Percentiles rank a stretch among this genome's conserved stretches.
Conservation (phyloP, 805 yeast species). For the Candida krabiensis region DNA sequence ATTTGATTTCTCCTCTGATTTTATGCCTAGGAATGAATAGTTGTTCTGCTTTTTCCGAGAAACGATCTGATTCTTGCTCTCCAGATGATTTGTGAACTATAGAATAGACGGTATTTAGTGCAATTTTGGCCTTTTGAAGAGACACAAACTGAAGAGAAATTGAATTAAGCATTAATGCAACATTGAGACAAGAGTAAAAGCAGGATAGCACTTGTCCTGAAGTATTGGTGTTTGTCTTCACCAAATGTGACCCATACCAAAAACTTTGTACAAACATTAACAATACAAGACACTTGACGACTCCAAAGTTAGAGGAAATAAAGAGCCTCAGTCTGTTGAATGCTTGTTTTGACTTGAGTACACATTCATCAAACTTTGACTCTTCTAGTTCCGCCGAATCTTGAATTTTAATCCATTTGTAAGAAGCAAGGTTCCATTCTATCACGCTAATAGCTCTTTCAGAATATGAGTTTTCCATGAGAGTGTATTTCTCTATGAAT, state of each 20-base stretch:
- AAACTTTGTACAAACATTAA: slow-evolving; percentile 88
- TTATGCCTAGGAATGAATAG: slow-evolving; percentile 24
- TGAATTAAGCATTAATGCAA: slow-evolving; percentile 61
- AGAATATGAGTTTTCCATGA: slow-evolving; percentile 55
- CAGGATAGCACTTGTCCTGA: slow-evolving; percentile 76
- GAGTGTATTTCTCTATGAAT: slow-evolving; percentile 48
- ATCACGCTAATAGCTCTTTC: slow-evolving; percentile 58
- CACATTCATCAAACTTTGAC: slow-evolving; percentile 36
- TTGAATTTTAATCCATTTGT: slow-evolving; percentile 59
- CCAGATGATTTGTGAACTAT: slow-evolving; percentile 32
- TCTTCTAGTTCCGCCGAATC: slow-evolving; percentile 57
- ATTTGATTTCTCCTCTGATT: slow-evolving; percentile 49
- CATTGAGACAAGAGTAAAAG: slow-evolving; percentile 74
- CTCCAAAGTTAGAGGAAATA: slow-evolving; percentile 54
- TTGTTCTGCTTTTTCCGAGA: background rate
- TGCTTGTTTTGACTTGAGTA: slow-evolving; percentile 34
- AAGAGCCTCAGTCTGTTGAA: slow-evolving; percentile 47
- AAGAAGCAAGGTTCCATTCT: slow-evolving; percentile 68
- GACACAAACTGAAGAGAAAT: slow-evolving; percentile 57
- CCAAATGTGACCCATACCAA: slow-evolving; percentile 82
- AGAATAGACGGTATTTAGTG: slow-evolving; percentile 49
- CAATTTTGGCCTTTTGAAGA: slow-evolving; percentile 72
- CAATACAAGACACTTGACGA: slow-evolving; percentile 56
- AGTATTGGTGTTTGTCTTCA: slow-evolving; percentile 46
- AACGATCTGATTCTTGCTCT: background rate